Conservation (phyloP, 2,329 filamentous ascomycete genomes). For the Talaromyces pinophilus region DNA sequence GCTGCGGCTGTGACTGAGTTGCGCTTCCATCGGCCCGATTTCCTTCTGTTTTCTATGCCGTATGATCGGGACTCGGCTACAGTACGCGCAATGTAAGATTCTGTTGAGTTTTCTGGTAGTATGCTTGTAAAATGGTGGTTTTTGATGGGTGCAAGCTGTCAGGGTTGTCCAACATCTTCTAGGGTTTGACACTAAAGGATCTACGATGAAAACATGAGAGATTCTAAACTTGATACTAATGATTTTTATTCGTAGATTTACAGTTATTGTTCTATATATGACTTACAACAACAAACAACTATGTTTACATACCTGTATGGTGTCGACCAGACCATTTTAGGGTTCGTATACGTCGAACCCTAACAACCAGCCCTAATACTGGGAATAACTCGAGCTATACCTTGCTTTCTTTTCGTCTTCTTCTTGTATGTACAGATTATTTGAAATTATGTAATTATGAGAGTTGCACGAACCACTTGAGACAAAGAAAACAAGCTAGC, state of each 20-base stretch:
- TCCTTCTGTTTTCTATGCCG: not conserved
- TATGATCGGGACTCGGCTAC: not conserved
- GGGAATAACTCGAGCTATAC: not conserved
- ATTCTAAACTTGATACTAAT: not conserved
- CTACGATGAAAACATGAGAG: not conserved
- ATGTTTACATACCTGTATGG: no score
- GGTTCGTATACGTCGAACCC: not conserved
- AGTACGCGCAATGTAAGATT: not conserved
- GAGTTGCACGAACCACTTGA: not conserved
- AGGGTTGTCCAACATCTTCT: not conserved
- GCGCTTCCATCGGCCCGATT: not conserved
- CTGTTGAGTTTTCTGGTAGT: not conserved
- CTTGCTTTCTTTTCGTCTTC: not conserved
- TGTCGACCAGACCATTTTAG: not conserved
- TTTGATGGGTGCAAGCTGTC: not conserved
- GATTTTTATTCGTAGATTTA: not conserved
- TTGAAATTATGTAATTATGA: not conserved
- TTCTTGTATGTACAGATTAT: no score
- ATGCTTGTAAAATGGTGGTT: not conserved
- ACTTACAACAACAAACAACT: no score
- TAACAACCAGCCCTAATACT: not conserved
- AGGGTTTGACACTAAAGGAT: not conserved
- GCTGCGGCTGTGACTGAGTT: not conserved
- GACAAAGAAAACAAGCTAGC: not conserved
- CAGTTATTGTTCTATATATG: no score